Conservation (phyloP, 441 rosid species). For the Caryocar brasiliense region DNA sequence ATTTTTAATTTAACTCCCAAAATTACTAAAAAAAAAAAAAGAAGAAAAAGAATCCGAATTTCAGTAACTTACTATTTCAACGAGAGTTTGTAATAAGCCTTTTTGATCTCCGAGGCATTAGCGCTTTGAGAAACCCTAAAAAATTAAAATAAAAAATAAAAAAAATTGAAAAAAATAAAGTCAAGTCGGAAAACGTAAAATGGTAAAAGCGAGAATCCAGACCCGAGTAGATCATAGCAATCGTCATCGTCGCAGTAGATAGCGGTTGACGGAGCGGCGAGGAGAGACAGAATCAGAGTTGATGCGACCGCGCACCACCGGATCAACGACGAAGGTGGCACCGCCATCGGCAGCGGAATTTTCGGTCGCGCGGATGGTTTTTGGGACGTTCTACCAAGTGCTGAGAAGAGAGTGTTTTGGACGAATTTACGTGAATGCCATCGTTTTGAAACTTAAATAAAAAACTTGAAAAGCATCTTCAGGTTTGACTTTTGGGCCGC, state of each 20-base stretch:
- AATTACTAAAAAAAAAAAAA: conserved; percentile 6
- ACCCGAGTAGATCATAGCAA: conserved; percentile 91
- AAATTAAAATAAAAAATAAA: conserved; percentile 2
- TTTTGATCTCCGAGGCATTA: conserved; percentile 84
- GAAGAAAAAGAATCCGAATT: not conserved
- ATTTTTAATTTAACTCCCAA: not conserved
- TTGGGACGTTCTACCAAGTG: too few species aligned
- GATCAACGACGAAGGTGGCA: conserved; percentile 50
- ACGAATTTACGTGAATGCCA: too few species aligned
- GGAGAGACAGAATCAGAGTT: conserved; percentile 26
- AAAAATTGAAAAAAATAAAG: not conserved
- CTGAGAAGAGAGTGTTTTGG: too few species aligned
- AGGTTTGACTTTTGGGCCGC: too few species aligned
- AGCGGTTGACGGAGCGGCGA: conserved; percentile 43
- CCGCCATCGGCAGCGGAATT: conserved; percentile 16
- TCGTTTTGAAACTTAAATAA: too few species aligned
- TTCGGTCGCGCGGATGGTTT: too few species aligned
- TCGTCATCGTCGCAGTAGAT: conserved; percentile 95
- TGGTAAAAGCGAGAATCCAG: conserved; percentile 9
- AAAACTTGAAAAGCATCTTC: too few species aligned
- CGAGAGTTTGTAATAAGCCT: conserved; percentile 86
- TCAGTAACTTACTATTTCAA: conserved; percentile 52
- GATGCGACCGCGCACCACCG: conserved; percentile 35
- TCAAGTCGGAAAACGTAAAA: not conserved
- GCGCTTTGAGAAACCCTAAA: conserved; percentile 73